Percentiles rank a stretch among this genome's conserved stretches.
phyloP scores from a whole-genome alignment of 805 yeast genomes.

The Nakazawaea wyomingensis region DNA sequence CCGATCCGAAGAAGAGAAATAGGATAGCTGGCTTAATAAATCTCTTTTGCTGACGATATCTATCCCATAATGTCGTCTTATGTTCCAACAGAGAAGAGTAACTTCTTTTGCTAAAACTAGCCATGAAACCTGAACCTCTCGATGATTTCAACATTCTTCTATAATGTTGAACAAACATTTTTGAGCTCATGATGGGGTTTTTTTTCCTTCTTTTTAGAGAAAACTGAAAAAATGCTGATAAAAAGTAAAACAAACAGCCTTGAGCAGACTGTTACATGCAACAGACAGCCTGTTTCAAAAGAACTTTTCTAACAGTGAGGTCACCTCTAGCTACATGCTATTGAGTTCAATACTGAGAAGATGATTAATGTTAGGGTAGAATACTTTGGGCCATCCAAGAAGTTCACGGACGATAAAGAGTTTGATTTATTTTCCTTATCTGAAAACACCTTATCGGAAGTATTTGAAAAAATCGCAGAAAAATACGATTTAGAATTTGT shows the following conservation, averaged over 20 bases:
- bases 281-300: too few relatives aligned
- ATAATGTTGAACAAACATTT: too few relatives aligned
- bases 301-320: too few relatives aligned
- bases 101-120: background rate
- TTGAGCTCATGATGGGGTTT: too few relatives aligned
- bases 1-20: slow-evolving; percentile 34
- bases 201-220: too few relatives aligned
- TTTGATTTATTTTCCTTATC: slow-evolving; percentile 13
- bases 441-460: background rate
- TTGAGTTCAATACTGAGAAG: too few relatives aligned
- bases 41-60: background rate
- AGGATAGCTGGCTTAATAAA: slow-evolving; percentile 32
- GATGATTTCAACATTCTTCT: too few relatives aligned
- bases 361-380: slow-evolving; percentile 17
- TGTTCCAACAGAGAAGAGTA: background rate
- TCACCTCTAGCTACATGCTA: too few relatives aligned
- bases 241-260: too few relatives aligned
- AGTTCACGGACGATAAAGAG: slow-evolving; percentile 18
- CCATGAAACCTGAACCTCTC: too few relatives aligned
- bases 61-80: background rate
- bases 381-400: slow-evolving; percentile 28
- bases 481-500: slow-evolving; percentile 18
- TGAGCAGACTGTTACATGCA: too few relatives aligned
- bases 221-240: too few relatives aligned
- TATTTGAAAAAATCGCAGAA: background rate